Evolutionary conservation across 805 yeast genomes (phyloP).

Genomic region (Suhomyces canberraensis): DNA sequence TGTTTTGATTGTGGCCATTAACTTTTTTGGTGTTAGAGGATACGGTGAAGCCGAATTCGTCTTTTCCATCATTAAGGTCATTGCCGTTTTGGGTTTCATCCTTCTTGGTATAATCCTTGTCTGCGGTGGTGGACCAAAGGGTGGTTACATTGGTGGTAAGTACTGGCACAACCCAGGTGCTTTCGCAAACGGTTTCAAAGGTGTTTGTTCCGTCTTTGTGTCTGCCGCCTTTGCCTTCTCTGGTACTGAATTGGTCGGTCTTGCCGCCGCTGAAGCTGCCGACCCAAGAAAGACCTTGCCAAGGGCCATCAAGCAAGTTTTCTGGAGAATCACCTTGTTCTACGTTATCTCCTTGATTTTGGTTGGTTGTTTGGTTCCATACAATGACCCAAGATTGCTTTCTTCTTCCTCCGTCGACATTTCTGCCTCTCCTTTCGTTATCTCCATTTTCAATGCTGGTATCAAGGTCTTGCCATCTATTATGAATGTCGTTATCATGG

Average conservation of each 20-base stretch:
- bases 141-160: slow-evolving; percentile 52
- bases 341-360: slow-evolving; percentile 56
- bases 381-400: slow-evolving; percentile 46
- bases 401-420: slow-evolving; percentile 53
- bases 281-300: slow-evolving; percentile 69
- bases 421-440: slow-evolving; percentile 70
- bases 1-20: slow-evolving; percentile 45
- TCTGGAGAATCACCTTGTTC: slow-evolving; percentile 75
- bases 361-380: slow-evolving; percentile 72
- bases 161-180: slow-evolving; percentile 70
- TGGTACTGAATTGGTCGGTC: slow-evolving; percentile 71
- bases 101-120: slow-evolving; percentile 52
- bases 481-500: slow-evolving; percentile 66
- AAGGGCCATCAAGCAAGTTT: slow-evolving; percentile 73
- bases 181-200: slow-evolving; percentile 62
- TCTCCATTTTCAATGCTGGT: slow-evolving; percentile 66
- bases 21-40: slow-evolving; percentile 53
- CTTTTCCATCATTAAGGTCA: slow-evolving; percentile 62
- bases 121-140: slow-evolving; percentile 55
- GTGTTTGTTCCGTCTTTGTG: slow-evolving; percentile 68
- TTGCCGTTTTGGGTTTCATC: slow-evolving; percentile 58
- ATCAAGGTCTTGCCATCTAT: slow-evolving; percentile 65
- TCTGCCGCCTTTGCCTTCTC: slow-evolving; percentile 76
- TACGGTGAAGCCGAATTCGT: slow-evolving; percentile 64
- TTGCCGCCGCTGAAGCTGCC: slow-evolving; percentile 74